Conservation (phyloP, 2,329 filamentous ascomycete species). For the Colletotrichum cuscutae region DNA sequence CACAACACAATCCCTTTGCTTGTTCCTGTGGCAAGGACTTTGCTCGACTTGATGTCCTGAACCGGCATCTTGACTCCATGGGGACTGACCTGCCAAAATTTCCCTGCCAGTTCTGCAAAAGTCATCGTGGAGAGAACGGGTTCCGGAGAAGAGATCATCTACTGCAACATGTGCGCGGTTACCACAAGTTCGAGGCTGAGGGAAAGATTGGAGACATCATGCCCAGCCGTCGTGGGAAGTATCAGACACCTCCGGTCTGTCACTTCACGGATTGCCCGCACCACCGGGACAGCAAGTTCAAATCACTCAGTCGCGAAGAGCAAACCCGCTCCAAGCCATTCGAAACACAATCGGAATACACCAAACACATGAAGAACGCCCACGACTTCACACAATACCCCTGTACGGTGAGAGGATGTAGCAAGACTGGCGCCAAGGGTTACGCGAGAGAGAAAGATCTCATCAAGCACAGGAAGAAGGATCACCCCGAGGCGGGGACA, state of each 20-base stretch:
- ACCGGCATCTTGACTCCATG: conserved; percentile 39
- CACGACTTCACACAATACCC: conserved; percentile 47
- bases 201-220: conserved; percentile 8
- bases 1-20: conserved; percentile 34
- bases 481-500: conserved; percentile 31
- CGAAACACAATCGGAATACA: conserved; percentile 41
- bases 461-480: conserved; percentile 38
- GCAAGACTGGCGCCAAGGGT: conserved; percentile 38
- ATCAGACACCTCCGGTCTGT: conserved; percentile 32
- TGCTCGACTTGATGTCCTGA: conserved; percentile 40
- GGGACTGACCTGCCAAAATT: conserved; percentile 35
- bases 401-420: conserved; percentile 44
- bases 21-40: conserved; percentile 42
- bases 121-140: conserved; percentile 43
- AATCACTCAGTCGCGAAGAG: conserved; percentile 20
- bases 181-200: conserved; percentile 45
- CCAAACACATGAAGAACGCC: conserved; percentile 47
- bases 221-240: background rate
- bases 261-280: conserved; percentile 37
- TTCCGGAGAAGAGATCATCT: conserved; percentile 52
- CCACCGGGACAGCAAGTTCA: conserved; percentile 34
- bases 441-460: conserved; percentile 39
- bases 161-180: conserved; percentile 47
- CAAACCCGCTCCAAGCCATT: conserved; percentile 33
- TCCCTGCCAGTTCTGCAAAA: conserved; percentile 46